Evolutionary conservation across 106 monocot genomes (phyloP), one percentile per base, ranked within the genome.

Genomic region (Triglochin maritima): DNA sequence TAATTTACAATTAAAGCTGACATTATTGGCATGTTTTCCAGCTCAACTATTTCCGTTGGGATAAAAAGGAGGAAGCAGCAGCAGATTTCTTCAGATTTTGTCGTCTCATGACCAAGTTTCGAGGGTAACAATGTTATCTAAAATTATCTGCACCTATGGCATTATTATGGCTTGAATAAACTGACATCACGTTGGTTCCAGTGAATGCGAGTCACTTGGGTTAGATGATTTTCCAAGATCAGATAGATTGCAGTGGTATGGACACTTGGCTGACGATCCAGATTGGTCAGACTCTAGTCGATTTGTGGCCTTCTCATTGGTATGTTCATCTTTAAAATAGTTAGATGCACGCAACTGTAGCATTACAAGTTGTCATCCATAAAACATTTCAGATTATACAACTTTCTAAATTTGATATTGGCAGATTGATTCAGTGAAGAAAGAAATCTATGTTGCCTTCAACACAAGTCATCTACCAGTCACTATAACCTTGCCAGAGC

Each of bases 31-130:
- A n/a, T 9, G 3, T 15, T 17, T 7, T 6, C 55, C 73, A 89
- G 94, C 44, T 94, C 54, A 95, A 87, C 77, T 90, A 95, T 71
- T 95, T 95, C 67, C 68, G 74, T 10, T 94, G 93, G 89, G 93
- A 94, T 73, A 84, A 64, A 46, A 86, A 86, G 75, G 89, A 89
- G 55, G 89, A 81, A 69, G 54, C 76, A 7, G 71, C 80, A 15
- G 69, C 77, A 2, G 87, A 90, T 64, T 85, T 85, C 51, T 86
- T 74, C 67, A 59, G 86, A 50, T 96, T 90, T 78, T 90, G 90
- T 50, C 61, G 76, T 53, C 90, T 88, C 51, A 80, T 91, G 76
- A 86, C 61, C 42, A 74, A 83, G 62, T 86, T 93, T 58, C 88
- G 88, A 67, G 29, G 46, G 92, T 87, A 80, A 76, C 62, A 13